Percentiles rank a stretch among this genome's conserved stretches.
Evolutionary conservation across 495 filamentous ascomycete genomes (phyloP).

Genomic region (Talaromyces stipitatus): DNA sequence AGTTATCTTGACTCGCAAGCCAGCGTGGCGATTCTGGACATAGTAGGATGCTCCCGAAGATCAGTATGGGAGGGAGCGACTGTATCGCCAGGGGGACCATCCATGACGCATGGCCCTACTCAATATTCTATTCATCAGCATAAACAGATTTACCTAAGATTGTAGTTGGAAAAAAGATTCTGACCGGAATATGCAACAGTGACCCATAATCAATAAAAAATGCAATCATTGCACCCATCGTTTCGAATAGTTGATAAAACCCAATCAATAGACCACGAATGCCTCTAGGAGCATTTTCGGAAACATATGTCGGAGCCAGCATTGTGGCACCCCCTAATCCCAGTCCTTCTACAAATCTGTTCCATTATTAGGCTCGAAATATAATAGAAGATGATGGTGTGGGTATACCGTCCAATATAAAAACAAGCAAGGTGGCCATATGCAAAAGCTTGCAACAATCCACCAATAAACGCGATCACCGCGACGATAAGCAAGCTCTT

Average conservation of each 20-base stretch:
- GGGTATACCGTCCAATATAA: slow-evolving; percentile 52
- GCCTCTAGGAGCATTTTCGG: slow-evolving; percentile 62
- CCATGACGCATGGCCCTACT: slow-evolving; percentile 36
- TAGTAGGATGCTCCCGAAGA: slow-evolving; percentile 49
- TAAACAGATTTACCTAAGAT: no score
- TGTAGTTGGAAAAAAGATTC: background rate
- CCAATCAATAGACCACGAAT: slow-evolving; percentile 65
- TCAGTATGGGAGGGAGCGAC: slow-evolving; percentile 53
- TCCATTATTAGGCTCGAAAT: slow-evolving; percentile 6
- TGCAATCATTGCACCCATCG: slow-evolving; percentile 56
- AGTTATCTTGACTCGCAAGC: slow-evolving; percentile 60
- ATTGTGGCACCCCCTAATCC: slow-evolving; percentile 59
- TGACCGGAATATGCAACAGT: slow-evolving; percentile 39
- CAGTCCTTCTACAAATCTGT: slow-evolving; percentile 53
- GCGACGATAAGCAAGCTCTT: slow-evolving; percentile 44
- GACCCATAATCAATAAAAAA: slow-evolving; percentile 61
- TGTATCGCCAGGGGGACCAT: slow-evolving; percentile 64
- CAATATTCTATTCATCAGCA: background rate
- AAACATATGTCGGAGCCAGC: slow-evolving; percentile 52
- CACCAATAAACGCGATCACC: slow-evolving; percentile 49
- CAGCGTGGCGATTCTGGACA: slow-evolving; percentile 67
- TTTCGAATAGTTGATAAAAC: slow-evolving; percentile 63
- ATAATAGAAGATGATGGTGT: slow-evolving; percentile 2
- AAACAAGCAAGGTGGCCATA: slow-evolving; percentile 44
- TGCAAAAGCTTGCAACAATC: slow-evolving; percentile 56